Evolutionary conservation across 352 stramenopile genomes (phyloP).

Genomic region (Pythium plurisporium): DNA sequence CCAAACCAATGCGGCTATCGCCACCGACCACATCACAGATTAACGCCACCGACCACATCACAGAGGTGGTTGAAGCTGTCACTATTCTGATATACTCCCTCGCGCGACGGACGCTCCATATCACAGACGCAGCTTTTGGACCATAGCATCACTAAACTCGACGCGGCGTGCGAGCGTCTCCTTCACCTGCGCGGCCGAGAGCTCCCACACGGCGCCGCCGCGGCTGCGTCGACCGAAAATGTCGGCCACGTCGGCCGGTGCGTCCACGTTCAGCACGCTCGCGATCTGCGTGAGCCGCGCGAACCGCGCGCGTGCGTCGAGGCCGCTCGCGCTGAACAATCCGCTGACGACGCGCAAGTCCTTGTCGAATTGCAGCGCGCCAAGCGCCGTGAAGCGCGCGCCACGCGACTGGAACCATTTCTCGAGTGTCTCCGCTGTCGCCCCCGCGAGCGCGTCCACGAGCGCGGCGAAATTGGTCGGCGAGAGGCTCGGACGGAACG

Average conservation of each 20-base stretch:
- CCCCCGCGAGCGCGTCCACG: conserved; percentile 39
- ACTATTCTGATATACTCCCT: neutral
- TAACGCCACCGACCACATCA: conserved; percentile 1
- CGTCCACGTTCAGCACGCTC: conserved; percentile 70
- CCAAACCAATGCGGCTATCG: neutral
- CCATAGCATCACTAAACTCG: conserved; percentile 62
- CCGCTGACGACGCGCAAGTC: conserved; percentile 67
- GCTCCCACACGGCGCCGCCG: conserved; percentile 65
- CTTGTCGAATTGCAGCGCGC: conserved; percentile 84
- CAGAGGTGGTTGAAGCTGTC: conserved; percentile 12
- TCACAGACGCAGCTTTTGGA: conserved; percentile 58
- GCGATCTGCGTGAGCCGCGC: conserved; percentile 58
- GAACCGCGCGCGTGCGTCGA: conserved; percentile 49
- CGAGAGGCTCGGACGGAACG: conserved; percentile 55
- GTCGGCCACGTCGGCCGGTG: conserved; percentile 68
- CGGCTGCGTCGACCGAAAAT: conserved; percentile 59
- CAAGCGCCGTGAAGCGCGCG: conserved; percentile 72
- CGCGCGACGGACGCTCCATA: neutral
- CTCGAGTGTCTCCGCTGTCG: conserved; percentile 50
- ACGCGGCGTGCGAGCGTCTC: conserved; percentile 72
- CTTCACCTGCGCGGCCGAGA: conserved; percentile 65
- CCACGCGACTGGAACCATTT: conserved; percentile 55
- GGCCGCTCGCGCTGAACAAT: conserved; percentile 53
- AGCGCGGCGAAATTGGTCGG: conserved; percentile 51
- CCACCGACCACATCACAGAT: conserved; percentile 5